Percentiles rank a stretch among this genome's conserved stretches.
Conservation (phyloP, 2,329 filamentous ascomycete genomes). For the Fusarium robinianum region DNA sequence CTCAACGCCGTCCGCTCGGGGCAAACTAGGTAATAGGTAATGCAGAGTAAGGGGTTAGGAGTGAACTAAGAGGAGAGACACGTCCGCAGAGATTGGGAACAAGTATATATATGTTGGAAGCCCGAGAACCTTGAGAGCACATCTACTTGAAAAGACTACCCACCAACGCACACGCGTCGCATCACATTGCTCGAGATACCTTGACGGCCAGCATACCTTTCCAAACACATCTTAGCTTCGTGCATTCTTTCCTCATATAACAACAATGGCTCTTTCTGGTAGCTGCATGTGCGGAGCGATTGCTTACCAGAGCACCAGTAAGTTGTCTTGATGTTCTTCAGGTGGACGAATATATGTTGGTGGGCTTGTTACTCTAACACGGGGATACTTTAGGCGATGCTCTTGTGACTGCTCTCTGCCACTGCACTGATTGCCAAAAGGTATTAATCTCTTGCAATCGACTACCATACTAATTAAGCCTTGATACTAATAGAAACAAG, state of each 20-base stretch:
- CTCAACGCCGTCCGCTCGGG: too few relatives aligned
- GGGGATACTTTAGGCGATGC: constrained; percentile 43
- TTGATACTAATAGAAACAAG: constrained; percentile 29
- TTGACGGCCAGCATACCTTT: constrained; percentile 16
- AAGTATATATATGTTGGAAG: constrained; percentile 25
- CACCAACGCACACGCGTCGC: constrained; percentile 8
- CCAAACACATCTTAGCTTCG: constrained; percentile 16
- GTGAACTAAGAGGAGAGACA: too few relatives aligned
- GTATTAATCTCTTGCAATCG: constrained; percentile 31
- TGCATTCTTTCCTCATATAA: neutral
- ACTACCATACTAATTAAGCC: neutral
- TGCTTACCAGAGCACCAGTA: constrained; percentile 42
- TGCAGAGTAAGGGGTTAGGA: too few relatives aligned
- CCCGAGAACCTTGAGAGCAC: constrained; percentile 32
- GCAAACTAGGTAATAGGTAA: too few relatives aligned
- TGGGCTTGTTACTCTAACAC: neutral
- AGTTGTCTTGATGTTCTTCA: constrained; percentile 5
- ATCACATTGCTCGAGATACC: constrained; percentile 13
- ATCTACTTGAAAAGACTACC: neutral
- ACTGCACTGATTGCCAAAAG: constrained; percentile 60
- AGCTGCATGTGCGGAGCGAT: constrained; percentile 46
- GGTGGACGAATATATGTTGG: neutral
- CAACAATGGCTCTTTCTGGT: constrained; percentile 35
- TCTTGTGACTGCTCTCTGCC: constrained; percentile 52
- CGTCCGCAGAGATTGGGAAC: too few relatives aligned